Base-by-base conservation (phyloP, 345 rosid species). In the Mercurialis annua region DNA sequence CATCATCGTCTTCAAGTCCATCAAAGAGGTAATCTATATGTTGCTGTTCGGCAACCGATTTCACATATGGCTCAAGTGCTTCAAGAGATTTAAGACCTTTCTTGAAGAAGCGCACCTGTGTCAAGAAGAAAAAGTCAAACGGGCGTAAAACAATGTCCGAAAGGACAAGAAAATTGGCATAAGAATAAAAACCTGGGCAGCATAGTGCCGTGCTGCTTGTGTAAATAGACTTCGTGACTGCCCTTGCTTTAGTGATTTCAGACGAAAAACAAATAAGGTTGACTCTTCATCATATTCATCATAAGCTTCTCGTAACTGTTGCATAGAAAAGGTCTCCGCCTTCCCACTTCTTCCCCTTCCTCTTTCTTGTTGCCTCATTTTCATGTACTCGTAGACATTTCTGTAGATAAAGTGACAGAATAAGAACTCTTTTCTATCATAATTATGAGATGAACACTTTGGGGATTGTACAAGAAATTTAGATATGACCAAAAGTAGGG, bases 201-300 rank as follows among this genome's bases (percentile, higher is more conserved):
- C 90, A 77, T 95, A 92, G 81, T 95, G 99, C 34, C 96, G 93
- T 49, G 89, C 87, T 59, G 92, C 97, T 78, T 92, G 99, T 30
- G 96, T 92, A 17, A 95, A 84, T 75, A 95, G 93, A 81, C 98
- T 91, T 43, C 90, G 87, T 53, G 87, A 84, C 71, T 90, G 98
- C 59, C 96, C 98, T 83, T 87, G 90, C 73, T 95, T 95, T 69
- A 95, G 84, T 31, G 99, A 95, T 74, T 95, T 92, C 78, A 95
- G 59, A 54, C 99, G 86, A 62, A 95, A 95, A 64, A 85, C 86
- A 71, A 89, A 95, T 56, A 90, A 79, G 40, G 87, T 86, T 42
- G 98, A 97, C 74, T 85, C 90, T 44, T 92, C 92, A 66, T 83
- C 80, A 70, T 80, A 95, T 72, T 90, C 96, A 62, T 81, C 88